Conservation (phyloP, 2,329 filamentous ascomycete species). For the Emericellopsis atlantica region DNA sequence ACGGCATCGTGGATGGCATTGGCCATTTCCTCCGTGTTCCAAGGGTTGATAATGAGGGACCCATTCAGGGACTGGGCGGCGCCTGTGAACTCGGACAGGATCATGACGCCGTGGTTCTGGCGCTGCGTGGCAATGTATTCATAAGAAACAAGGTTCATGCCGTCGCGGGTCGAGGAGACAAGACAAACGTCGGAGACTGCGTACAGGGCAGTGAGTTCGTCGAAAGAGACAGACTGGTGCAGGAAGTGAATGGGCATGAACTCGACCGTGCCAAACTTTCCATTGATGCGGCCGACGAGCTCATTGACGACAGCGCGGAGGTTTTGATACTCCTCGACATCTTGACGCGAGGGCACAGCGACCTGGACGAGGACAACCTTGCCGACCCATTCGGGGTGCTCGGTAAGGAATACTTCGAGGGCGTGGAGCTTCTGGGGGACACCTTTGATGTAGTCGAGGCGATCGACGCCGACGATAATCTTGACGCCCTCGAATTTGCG, state of each 20-base stretch:
- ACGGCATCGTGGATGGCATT: slow-evolving; percentile 93
- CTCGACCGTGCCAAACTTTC: slow-evolving; percentile 90
- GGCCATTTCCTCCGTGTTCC: slow-evolving; percentile 94
- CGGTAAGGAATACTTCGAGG: slow-evolving; percentile 89
- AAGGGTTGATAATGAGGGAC: slow-evolving; percentile 90
- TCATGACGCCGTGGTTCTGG: slow-evolving; percentile 82
- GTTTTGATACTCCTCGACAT: slow-evolving; percentile 97
- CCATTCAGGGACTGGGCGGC: slow-evolving; percentile 91
- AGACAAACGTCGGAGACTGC: slow-evolving; percentile 86
- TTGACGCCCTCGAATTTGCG: slow-evolving; percentile 94
- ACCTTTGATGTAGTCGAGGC: slow-evolving; percentile 93
- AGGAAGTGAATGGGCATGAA: slow-evolving; percentile 99
- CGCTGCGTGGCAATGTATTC: slow-evolving; percentile 95
- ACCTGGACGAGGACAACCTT: slow-evolving; percentile 95
- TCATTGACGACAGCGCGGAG: slow-evolving; percentile 92
- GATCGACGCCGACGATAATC: slow-evolving; percentile 91
- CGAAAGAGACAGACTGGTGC: slow-evolving; percentile 89
- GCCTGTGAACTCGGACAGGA: slow-evolving; percentile 92
- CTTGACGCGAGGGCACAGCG: slow-evolving; percentile 84
- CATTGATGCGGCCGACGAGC: slow-evolving; percentile 91
- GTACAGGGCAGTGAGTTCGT: slow-evolving; percentile 89
- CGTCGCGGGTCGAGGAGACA: slow-evolving; percentile 89
- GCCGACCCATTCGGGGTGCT: slow-evolving; percentile 96
- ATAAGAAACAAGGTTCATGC: slow-evolving; percentile 97
- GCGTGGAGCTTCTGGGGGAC: slow-evolving; percentile 96